Percentiles rank a stretch among this genome's conserved stretches.
phyloP scores from a whole-genome alignment of 768 basidiomycete species.

The Calvatia gigantea region DNA sequence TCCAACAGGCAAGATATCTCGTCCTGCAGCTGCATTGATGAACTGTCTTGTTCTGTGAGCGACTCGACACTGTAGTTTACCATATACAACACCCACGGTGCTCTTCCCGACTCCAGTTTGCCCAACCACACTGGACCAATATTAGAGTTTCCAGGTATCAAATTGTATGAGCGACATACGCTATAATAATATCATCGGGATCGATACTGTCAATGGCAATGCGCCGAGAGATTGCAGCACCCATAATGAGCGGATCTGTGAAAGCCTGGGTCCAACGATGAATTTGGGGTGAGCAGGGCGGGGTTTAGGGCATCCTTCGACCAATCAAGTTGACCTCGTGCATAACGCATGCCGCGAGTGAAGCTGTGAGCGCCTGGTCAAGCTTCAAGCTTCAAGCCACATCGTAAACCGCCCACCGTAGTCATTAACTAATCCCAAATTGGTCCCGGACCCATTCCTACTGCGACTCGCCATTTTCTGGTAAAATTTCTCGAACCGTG shows the following conservation, averaged over 20 bases:
- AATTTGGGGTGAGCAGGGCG: too few relatives aligned
- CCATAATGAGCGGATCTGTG: too few relatives aligned
- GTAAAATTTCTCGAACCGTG: conserved; percentile 71
- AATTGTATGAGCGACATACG: background rate
- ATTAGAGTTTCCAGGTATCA: background rate
- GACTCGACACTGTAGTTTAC: background rate
- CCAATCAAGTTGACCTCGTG: too few relatives aligned
- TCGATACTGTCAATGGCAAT: background rate
- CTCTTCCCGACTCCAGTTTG: conserved; percentile 5
- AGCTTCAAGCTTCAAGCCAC: too few relatives aligned
- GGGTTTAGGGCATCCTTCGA: too few relatives aligned
- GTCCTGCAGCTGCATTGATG: conserved; percentile 10
- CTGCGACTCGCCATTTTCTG: too few relatives aligned
- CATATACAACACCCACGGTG: background rate
- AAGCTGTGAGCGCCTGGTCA: too few relatives aligned
- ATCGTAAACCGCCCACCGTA: too few relatives aligned
- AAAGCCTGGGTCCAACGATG: too few relatives aligned
- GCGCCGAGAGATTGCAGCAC: background rate
- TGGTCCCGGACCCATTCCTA: too few relatives aligned
- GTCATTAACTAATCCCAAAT: too few relatives aligned
- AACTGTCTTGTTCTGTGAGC: conserved; percentile 4
- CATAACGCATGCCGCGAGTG: too few relatives aligned
- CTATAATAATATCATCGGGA: background rate
- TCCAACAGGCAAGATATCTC: background rate
- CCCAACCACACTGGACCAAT: background rate